Evolutionary conservation across 1,284 basidiomycete species (phyloP), one percentile per base, ranked within the genome.

Genomic region (Apiotrichum siamense): DNA sequence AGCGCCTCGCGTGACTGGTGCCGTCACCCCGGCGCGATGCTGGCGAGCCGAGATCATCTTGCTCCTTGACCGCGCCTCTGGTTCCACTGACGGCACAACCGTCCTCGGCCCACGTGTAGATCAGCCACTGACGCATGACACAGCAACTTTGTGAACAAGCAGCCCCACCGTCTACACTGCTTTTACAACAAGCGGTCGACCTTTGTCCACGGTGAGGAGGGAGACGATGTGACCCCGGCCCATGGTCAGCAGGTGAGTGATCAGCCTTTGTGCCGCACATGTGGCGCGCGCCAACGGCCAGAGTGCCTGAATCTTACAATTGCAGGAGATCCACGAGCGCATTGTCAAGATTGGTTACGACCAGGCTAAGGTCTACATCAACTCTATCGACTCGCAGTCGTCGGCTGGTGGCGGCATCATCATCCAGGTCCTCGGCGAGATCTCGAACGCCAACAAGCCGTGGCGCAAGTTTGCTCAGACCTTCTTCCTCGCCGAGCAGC

Each of bases 401-500:
- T 97, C 92, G 40, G 88, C 89, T 52, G 86, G 87, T 62, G 88
- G 88, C 55, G 96, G 96, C 47, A 97, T 99, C 76, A 86, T 98
- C 76, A 92, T 99, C 72, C 93, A 97, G 77, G 96, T 96, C 72
- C 91, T 98, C 64, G 96, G 96, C 62, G 94, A 98, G 77, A 91
- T 98, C 85, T 91, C 88, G 55, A 96, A 96, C 76, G 83, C 84
- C 66, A 85, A 87, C 56, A 75, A 73, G 23, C 80, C 88, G 4
- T 99, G 96, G 96, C 85, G 86, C 68, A 97, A 97, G 78, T 99
- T 99, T 69, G 91, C 91, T 21, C 96, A 98, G 78, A 97, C 94
- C 15, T 98, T 99, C 79, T 98, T 98, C 86, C 85, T 99, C 50
- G 96, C 96, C 42, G 90, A 97, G 75, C 96, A 99, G 77, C 90